phyloP scores from a whole-genome alignment of 306 rosid genomes.

The Malus fusca region DNA sequence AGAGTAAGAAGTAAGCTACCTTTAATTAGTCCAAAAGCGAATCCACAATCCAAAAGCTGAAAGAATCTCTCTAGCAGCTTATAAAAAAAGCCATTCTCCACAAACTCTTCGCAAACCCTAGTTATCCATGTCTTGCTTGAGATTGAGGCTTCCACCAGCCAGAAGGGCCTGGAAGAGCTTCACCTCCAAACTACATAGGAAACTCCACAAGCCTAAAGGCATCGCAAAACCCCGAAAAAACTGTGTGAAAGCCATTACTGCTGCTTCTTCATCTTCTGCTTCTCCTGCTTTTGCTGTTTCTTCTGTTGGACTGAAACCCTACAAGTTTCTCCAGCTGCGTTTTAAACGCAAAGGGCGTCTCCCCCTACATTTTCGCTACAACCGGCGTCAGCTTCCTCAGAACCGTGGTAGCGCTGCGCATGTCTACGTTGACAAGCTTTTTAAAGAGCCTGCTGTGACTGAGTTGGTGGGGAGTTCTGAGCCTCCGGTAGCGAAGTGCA shows the following conservation, averaged over 20 bases:
- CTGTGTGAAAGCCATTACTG: background rate
- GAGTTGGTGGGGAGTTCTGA: conserved; percentile 14
- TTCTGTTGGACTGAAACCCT: background rate
- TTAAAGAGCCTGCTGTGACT: conserved; percentile 33
- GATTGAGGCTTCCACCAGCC: conserved; percentile 44
- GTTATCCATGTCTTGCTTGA: conserved; percentile 37
- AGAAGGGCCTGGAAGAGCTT: conserved; percentile 58
- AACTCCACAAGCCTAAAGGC: conserved; percentile 49
- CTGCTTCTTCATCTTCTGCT: background rate
- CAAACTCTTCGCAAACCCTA: background rate
- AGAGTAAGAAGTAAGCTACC: conserved; percentile 11
- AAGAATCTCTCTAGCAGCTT: background rate
- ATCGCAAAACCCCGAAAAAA: conserved; percentile 36
- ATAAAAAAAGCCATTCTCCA: background rate
- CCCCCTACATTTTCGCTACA: background rate
- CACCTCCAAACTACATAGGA: conserved; percentile 41
- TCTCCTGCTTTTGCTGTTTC: background rate
- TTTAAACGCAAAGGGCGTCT: conserved; percentile 17
- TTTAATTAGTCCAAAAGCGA: background rate
- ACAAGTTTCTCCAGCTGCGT: conserved; percentile 17
- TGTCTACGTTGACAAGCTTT: conserved; percentile 59
- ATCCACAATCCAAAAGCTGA: background rate
- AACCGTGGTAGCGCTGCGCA: conserved; percentile 6
- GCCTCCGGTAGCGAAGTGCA: conserved; percentile 2
- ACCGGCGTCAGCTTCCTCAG: background rate